Base-by-base conservation (phyloP, 2,329 filamentous ascomycete genomes). In the Fusarium tanahbumbuense region DNA sequence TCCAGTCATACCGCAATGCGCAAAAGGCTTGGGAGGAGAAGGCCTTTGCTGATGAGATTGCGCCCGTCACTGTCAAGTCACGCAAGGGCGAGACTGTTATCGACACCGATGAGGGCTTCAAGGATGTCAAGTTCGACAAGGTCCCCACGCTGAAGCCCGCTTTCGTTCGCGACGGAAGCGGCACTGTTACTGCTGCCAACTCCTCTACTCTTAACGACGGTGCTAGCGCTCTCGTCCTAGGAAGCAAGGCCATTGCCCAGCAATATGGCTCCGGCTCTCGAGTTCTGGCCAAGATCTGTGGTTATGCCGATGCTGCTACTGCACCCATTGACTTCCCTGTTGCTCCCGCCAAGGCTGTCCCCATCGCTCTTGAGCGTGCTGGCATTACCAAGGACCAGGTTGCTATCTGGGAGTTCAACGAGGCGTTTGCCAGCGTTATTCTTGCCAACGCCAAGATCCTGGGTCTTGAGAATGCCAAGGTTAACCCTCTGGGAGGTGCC, bases 321-420 rank as follows among this genome's bases (percentile, higher is more conserved):
- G 93, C 97, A 71, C 87, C 96, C 0, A 91, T 98, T 37, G 95
- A 99, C 81, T 99, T 99, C 84, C 94, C 96, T 16, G 85, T 98
- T 46, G 96, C 96, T 2, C 96, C 96, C 1, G 88, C 96, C 41
- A 94, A 97, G 81, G 95, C 95, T 8, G 95, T 98, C 0, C 94
- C 95, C 5, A 89, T 98, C 75, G 94, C 94, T 13, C 86, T 99
- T 53, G 88, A 94, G 81, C 88, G 94, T 60, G 96, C 96, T 1
- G 94, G 95, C 13, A 94, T 99, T 72, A 93, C 89, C 70, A 93
- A 94, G 81, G 92, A 97, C 48, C 92, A 98, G 80, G 93, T 99
- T 47, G 91, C 95, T 8, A 84, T 98, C 23, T 98, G 96, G 95
- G 96, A 98, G 80, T 97, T 99, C 81, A 99, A 99, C 80, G 96